Evolutionary conservation across 139 green algal genomes (phyloP).

Genomic region (Coelastrella sp.): DNA sequence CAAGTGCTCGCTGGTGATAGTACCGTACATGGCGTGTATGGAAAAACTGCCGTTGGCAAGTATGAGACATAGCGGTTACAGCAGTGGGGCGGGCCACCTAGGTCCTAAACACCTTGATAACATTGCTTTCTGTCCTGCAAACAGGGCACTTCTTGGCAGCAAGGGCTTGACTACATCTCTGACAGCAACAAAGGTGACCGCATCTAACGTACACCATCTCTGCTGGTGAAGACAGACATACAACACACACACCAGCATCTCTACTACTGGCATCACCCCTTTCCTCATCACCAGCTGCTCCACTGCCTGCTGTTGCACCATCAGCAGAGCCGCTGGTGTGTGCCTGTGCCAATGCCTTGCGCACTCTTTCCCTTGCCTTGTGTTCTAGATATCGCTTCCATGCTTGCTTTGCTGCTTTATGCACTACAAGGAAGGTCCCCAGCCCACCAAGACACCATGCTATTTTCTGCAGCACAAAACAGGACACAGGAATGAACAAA

Average conservation of each 20-base stretch:
- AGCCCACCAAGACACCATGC: conserved; percentile 41
- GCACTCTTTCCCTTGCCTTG: conserved; percentile 30
- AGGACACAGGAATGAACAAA: no score
- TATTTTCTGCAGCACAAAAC: conserved; percentile 8
- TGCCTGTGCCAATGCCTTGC: not conserved
- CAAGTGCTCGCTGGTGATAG: no score
- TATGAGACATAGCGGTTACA: no score
- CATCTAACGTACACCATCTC: conserved; percentile 44
- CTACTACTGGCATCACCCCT: not conserved
- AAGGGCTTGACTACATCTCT: conserved; percentile 10
- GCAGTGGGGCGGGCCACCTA: no score
- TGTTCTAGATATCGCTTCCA: conserved; percentile 22
- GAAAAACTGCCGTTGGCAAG: no score
- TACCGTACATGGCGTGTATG: no score
- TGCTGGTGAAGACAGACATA: conserved; percentile 26
- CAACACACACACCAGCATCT: conserved; percentile 38
- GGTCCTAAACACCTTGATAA: conserved; percentile 43
- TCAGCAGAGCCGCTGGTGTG: not conserved
- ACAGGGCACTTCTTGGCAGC: conserved; percentile 40
- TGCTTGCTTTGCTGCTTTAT: conserved; percentile 25
- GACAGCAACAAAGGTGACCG: conserved; percentile 47
- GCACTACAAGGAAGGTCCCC: conserved; percentile 15
- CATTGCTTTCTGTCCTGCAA: conserved; percentile 16
- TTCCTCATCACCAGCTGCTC: conserved; percentile 7
- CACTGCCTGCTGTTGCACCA: not conserved